Evolutionary conservation across 2,329 filamentous ascomycete species (phyloP).

Genomic region (Hymenoscyphus albidus): DNA sequence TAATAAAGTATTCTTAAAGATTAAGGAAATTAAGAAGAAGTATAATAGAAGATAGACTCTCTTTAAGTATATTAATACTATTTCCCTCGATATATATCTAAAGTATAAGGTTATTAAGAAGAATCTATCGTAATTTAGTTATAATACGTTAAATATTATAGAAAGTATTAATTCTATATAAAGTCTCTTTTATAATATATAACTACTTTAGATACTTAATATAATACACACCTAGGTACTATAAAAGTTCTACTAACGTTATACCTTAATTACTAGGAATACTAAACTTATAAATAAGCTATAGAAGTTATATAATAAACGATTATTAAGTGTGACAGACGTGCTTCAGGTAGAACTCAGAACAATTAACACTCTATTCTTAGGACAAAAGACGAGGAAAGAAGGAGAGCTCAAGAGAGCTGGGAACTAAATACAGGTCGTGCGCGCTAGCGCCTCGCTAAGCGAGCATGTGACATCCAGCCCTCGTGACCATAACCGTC

Average conservation of each 20-base stretch:
- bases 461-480: too few relatives aligned
- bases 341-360: too few relatives aligned
- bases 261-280: not conserved
- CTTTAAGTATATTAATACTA: not conserved
- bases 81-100: not conserved
- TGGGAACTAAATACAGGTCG: too few relatives aligned
- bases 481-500: too few relatives aligned
- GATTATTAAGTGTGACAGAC: too few relatives aligned
- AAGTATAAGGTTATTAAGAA: not conserved
- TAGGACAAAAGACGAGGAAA: too few relatives aligned
- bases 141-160: not conserved
- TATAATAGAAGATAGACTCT: not conserved
- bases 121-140: not conserved
- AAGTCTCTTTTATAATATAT: not conserved
- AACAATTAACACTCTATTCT: too few relatives aligned
- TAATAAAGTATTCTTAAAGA: too few relatives aligned
- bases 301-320: not conserved
- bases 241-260: not conserved
- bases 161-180: not conserved
- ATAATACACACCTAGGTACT: not conserved
- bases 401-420: too few relatives aligned
- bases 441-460: too few relatives aligned
- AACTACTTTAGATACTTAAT: not conserved
- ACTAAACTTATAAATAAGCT: not conserved
- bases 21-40: not conserved